Evolutionary conservation across 2,329 filamentous ascomycete genomes (phyloP).

Genomic region (Cladophialophora carrionii): DNA sequence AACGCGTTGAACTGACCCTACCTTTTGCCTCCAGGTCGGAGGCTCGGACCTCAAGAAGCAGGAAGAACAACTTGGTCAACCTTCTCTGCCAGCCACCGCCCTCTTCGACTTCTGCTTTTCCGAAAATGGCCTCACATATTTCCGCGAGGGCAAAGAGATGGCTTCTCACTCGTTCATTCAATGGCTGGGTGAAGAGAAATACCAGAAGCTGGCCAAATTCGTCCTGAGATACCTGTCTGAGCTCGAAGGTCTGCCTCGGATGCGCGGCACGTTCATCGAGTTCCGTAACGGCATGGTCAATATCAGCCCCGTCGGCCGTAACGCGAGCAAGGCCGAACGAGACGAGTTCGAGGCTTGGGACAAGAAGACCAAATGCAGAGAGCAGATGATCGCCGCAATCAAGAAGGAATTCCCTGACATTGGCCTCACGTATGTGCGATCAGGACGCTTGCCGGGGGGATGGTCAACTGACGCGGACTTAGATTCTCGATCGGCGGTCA

Average conservation of each 20-base stretch:
- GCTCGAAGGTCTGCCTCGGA: slow-evolving; percentile 61
- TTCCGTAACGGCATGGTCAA: slow-evolving; percentile 70
- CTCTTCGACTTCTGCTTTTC: slow-evolving; percentile 98
- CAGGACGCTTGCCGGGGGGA: not conserved
- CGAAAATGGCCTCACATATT: slow-evolving; percentile 94
- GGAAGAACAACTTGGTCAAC: slow-evolving; percentile 86
- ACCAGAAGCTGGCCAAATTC: slow-evolving; percentile 64
- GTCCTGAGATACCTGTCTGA: slow-evolving; percentile 64
- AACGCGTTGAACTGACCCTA: slow-evolving; percentile 17
- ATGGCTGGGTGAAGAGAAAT: slow-evolving; percentile 83
- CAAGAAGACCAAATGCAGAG: slow-evolving; percentile 72
- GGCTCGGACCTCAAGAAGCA: slow-evolving; percentile 92
- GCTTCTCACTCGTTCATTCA: slow-evolving; percentile 83
- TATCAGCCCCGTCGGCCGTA: slow-evolving; percentile 69
- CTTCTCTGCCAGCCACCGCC: slow-evolving; percentile 69
- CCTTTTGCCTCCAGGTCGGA: slow-evolving; percentile 60
- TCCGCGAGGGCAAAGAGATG: slow-evolving; percentile 76
- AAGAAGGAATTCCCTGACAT: slow-evolving; percentile 80
- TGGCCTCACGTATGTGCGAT: slow-evolving; percentile 73
- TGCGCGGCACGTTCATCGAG: slow-evolving; percentile 69
- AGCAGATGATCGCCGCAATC: slow-evolving; percentile 74
- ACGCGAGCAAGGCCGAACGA: slow-evolving; percentile 78
- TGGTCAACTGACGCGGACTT: slow-evolving; percentile 16
- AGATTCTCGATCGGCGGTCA: slow-evolving; percentile 94
- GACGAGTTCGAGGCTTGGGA: slow-evolving; percentile 83